phyloP scores from a whole-genome alignment of 192 early-diverging fungal species.

The Coemansia reversa region DNA sequence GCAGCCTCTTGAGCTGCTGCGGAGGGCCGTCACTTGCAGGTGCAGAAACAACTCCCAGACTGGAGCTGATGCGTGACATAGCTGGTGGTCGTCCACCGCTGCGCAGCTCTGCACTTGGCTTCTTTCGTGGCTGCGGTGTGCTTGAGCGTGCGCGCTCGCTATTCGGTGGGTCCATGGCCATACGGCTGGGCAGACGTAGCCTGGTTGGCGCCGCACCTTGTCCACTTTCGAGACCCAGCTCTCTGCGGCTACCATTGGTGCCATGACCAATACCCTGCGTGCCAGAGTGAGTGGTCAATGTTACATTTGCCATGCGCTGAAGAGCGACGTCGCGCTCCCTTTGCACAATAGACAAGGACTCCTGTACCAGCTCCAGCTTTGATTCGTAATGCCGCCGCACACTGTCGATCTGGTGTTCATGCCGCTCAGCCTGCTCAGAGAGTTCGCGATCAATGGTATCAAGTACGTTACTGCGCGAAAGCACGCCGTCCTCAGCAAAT shows the following conservation, averaged over 20 bases:
- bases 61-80: slow-evolving; percentile 16
- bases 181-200: slow-evolving; percentile 43
- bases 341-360: slow-evolving; percentile 42
- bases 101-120: slow-evolving; percentile 7
- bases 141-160: slow-evolving; percentile 1
- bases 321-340: slow-evolving; percentile 49
- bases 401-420: slow-evolving; percentile 50
- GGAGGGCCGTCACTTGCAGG: not conserved
- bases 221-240: slow-evolving; percentile 19
- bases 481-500: slow-evolving; percentile 24
- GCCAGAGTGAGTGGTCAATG: not conserved
- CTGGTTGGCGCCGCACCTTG: slow-evolving; percentile 24
- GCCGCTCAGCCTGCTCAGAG: slow-evolving; percentile 48
- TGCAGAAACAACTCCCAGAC: slow-evolving; percentile 2
- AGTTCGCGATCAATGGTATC: slow-evolving; percentile 49
- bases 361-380: slow-evolving; percentile 44
- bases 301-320: slow-evolving; percentile 38
- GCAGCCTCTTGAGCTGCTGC: slow-evolving; percentile 10
- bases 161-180: slow-evolving; percentile 6
- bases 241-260: slow-evolving; percentile 8
- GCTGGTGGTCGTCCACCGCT: not conserved
- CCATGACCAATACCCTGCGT: not conserved
- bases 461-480: slow-evolving; percentile 38
- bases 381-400: slow-evolving; percentile 50
- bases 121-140: slow-evolving; percentile 16